Conservation (phyloP, 257 asterid genomes). For the Plantago elongata region DNA sequence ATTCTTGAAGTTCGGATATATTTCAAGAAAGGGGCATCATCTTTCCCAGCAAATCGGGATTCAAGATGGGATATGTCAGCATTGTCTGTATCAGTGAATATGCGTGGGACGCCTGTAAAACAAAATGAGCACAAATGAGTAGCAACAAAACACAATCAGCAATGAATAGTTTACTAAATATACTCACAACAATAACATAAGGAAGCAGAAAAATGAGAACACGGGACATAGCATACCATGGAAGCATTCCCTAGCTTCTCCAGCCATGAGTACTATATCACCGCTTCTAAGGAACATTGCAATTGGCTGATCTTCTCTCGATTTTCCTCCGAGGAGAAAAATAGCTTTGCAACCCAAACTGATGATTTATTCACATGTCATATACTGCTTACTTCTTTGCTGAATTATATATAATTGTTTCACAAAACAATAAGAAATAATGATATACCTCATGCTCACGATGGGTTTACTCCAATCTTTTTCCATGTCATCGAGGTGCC, state of each 20-base stretch:
- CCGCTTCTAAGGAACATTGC: conserved; percentile 95
- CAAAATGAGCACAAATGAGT: neutral
- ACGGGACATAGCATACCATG: conserved; percentile 50
- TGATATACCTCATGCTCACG: conserved; percentile 83
- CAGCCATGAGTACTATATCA: conserved; percentile 86
- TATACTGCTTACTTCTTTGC: conserved; percentile 5
- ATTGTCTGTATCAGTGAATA: conserved; percentile 67
- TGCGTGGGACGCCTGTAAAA: conserved; percentile 80
- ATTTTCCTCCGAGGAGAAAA: conserved; percentile 89
- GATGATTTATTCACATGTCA: conserved; percentile 14
- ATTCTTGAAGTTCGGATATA: conserved; percentile 77
- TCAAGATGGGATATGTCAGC: conserved; percentile 62
- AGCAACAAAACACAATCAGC: neutral
- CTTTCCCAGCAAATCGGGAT: conserved; percentile 44
- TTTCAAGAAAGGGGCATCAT: conserved; percentile 40
- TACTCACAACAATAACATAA: neutral
- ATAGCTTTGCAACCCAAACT: conserved; percentile 97
- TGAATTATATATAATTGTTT: conserved; percentile 1
- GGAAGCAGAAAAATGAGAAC: neutral
- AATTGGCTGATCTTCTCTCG: conserved; percentile 66
- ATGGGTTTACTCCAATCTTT: conserved; percentile 98
- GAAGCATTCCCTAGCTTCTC: conserved; percentile 91
- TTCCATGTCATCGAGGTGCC: conserved; percentile 99
- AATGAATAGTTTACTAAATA: neutral
- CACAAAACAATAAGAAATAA: conserved; percentile 8